Evolutionary conservation across 805 yeast species (phyloP), one percentile per base, ranked within the genome.

Genomic region (Pichia nakasei): DNA sequence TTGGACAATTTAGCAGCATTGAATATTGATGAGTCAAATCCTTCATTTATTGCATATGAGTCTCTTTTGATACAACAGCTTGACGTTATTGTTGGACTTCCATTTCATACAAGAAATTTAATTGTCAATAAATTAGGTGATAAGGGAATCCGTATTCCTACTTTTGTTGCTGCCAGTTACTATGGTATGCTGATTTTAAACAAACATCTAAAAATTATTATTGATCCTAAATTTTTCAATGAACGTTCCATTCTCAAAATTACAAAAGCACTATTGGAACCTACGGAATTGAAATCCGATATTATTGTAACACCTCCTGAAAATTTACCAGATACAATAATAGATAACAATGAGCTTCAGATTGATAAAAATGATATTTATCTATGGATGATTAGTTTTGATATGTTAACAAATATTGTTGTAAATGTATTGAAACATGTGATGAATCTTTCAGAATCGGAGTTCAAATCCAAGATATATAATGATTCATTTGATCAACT

Each of bases 121-220:
- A 81, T 82, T 35, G 70, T 73, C 41, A 70, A 67, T 45, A 81
- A 81, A 52, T 57, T 82, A 22, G 62, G 61, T 5, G 49, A 57
- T 8, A 53, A 58, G 63, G 59, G 63, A 64, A 53, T 52, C 50
- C 35, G 75, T 41, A 70, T 82, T 26, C 85, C 89, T 3, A 70
- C 83, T 0, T 84, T 83, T 52, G 69, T 76, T 26, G 79, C 85
- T 0, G 63, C 78, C 1, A 73, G 88, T 51, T 70, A 69, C 42
- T 52, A 56, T 17, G 68, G 82, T 0, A 61, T 76, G 38, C 58
- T 60, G 7, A 47, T 72, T 15, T 52, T 82, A n/a, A 48, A 53
- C 2, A 47, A 49, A 1, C 68, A 69, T 34, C 42, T 82, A n/a
- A 48, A 52, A 3, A 32, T 46, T 0, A 47, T 62, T 2, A 46